Evolutionary conservation across 2,329 filamentous ascomycete genomes (phyloP).

Genomic region (Parafenestella ontariensis): DNA sequence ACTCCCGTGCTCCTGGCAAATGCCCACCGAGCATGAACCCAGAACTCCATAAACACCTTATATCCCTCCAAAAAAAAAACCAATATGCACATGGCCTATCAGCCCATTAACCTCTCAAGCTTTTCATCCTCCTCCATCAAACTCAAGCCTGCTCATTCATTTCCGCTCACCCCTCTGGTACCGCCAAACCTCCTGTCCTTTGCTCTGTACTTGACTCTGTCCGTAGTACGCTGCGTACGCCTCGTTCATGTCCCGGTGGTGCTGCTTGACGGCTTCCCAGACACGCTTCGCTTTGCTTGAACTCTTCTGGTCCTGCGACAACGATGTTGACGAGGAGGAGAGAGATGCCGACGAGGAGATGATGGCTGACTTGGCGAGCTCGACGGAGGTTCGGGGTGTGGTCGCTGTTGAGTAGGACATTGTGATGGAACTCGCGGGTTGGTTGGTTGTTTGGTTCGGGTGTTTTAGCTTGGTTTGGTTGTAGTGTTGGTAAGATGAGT

Average conservation of each 20-base stretch:
- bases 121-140: neutral
- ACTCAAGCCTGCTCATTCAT: neutral
- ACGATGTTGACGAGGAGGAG: conserved; percentile 1
- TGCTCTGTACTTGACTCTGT: neutral
- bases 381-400: conserved; percentile 27
- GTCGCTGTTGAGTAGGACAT: conserved; percentile 21
- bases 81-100: neutral
- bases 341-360: conserved; percentile 8
- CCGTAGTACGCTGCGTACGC: conserved; percentile 33
- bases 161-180: conserved; percentile 19
- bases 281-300: conserved; percentile 10
- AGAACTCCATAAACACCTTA: neutral
- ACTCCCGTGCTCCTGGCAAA: neutral
- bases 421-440: neutral
- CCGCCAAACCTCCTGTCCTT: conserved; percentile 21
- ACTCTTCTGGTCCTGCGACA: no score
- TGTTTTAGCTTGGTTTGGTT: neutral
- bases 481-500: neutral
- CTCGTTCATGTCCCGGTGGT: conserved; percentile 30
- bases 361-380: conserved; percentile 17
- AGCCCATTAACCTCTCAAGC: neutral
- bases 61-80: neutral
- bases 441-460: neutral
- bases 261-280: conserved; percentile 26
- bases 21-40: neutral